Base-by-base conservation (phyloP, 2,329 filamentous ascomycete genomes). In the Fusarium dlaminii region DNA sequence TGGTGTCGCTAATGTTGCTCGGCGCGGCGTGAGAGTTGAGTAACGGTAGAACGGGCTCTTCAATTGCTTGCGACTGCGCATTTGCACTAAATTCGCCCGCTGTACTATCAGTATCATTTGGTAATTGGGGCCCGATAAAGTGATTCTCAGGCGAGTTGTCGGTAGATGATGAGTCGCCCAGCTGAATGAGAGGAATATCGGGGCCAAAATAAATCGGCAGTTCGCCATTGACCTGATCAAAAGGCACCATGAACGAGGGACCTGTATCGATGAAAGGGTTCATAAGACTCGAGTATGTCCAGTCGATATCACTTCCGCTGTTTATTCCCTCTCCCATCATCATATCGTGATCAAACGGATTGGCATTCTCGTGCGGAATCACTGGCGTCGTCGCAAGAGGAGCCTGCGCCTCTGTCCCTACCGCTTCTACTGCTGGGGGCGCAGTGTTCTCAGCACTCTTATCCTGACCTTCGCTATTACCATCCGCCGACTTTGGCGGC, bases 401-500 rank as follows among this genome's bases (percentile, higher is more conserved):
- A 52, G 48, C 48, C 5, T 27, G 27, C 17, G 30, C 18, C 15
- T 36, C 30, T 20, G 30, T 11, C n/a, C 20, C 48, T 20, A 30
- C 11, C 8, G 30, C 30, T 36, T 51, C 48, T 14, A 20, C 48
- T 6, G n/a, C 30, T 15, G n/a, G 30, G 6, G 30, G 30, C 0
- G 30, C 36, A 2, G 17, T 8, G 3, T 2, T 36, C 8, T 27
- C 30, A 0, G 8, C 8, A 12, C 8, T 36, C n/a, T 34, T 52
- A 36, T 36, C 48, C 9, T 15, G 30, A 2, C n/a, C 9, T 3
- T 52, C 30, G 13, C 30, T 52, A 3, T 12, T 8, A 8, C n/a
- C 30, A 27, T 52, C 48, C 12, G 48, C 30, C 6, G 30, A 52
- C 30, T 36, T 52, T 6, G 48, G 48, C 2, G 48, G 30, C 0